phyloP scores from a whole-genome alignment of 495 filamentous ascomycete species.

The Cercophora samala region DNA sequence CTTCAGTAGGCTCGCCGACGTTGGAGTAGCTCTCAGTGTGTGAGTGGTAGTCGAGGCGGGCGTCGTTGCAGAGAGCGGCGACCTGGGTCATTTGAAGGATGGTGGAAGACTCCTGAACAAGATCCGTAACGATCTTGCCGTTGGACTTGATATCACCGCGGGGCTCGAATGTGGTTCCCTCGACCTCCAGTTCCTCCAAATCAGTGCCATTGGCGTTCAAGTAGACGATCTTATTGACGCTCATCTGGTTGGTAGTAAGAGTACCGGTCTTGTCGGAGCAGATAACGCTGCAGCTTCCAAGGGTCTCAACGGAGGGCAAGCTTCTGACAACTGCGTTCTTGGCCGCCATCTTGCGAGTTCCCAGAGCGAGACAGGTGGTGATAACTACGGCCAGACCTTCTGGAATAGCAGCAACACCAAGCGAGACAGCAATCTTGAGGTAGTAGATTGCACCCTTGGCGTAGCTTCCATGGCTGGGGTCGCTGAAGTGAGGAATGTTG shows the following conservation, averaged over 20 bases:
- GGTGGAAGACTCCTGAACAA: conserved; percentile 72
- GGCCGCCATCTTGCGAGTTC: conserved; percentile 91
- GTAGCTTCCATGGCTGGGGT: conserved; percentile 90
- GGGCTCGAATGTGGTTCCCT: conserved; percentile 92
- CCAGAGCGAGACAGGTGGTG: conserved; percentile 92
- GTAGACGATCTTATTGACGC: conserved; percentile 87
- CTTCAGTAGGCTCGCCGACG: conserved; percentile 95
- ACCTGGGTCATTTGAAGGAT: conserved; percentile 81
- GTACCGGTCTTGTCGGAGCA: conserved; percentile 99
- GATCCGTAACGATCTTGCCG: conserved; percentile 65
- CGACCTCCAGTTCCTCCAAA: conserved; percentile 83
- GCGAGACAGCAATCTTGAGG: conserved; percentile 97
- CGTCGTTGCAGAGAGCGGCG: conserved; percentile 85
- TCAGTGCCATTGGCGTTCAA: conserved; percentile 67
- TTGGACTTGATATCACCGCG: conserved; percentile 65
- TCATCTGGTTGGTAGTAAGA: conserved; percentile 99
- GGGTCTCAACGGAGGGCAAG: conserved; percentile 93
- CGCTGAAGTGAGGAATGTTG: conserved; percentile 95
- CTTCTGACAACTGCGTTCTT: conserved; percentile 89
- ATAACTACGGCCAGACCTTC: conserved; percentile 98
- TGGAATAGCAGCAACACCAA: conserved; percentile 96
- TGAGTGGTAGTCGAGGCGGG: conserved; percentile 75
- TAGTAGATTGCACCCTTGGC: conserved; percentile 99
- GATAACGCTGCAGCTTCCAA: conserved; percentile 98
- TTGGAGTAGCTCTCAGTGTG: conserved; percentile 71